Conservation (phyloP, 2,329 filamentous ascomycete species). For the Sporothrix humicola region DNA sequence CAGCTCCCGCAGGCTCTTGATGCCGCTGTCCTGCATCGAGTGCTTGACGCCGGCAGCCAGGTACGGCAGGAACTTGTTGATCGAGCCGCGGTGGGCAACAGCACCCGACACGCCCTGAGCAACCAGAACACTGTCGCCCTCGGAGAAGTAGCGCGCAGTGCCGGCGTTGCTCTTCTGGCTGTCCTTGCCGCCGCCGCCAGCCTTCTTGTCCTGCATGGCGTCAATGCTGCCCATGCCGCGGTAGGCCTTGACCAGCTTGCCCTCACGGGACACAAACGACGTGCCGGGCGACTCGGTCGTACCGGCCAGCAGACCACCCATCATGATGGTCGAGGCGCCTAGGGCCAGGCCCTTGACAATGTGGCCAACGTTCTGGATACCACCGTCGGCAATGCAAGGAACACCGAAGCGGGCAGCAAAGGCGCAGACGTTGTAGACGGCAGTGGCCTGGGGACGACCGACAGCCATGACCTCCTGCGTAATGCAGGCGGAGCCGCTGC, state of each 20-base stretch:
- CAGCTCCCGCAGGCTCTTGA: slow-evolving; percentile 77
- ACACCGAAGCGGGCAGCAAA: slow-evolving; percentile 95
- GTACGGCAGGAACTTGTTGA: slow-evolving; percentile 96
- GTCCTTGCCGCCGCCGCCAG: slow-evolving; percentile 73
- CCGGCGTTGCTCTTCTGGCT: slow-evolving; percentile 86
- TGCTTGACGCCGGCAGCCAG: slow-evolving; percentile 95
- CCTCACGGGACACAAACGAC: slow-evolving; percentile 94
- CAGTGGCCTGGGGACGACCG: slow-evolving; percentile 90
- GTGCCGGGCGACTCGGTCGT: slow-evolving; percentile 97
- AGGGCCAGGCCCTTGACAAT: slow-evolving; percentile 98
- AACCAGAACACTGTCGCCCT: slow-evolving; percentile 91
- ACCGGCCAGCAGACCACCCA: slow-evolving; percentile 96
- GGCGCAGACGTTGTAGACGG: slow-evolving; percentile 85
- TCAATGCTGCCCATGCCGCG: slow-evolving; percentile 99
- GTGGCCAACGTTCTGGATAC: slow-evolving; percentile 97
- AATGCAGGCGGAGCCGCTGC: slow-evolving; percentile 96
- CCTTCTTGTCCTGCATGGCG: slow-evolving; percentile 99
- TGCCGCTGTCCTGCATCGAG: slow-evolving; percentile 93
- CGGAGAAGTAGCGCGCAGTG: slow-evolving; percentile 97
- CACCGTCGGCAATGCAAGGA: slow-evolving; percentile 96
- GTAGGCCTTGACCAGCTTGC: slow-evolving; percentile 98
- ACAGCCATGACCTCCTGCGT: slow-evolving; percentile 99
- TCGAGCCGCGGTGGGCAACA: slow-evolving; percentile 79
- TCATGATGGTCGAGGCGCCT: slow-evolving; percentile 96
- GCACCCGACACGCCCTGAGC: slow-evolving; percentile 94